Evolutionary conservation across 257 asterid genomes (phyloP), one percentile per base, ranked within the genome.

Genomic region (Solanum sitiens): DNA sequence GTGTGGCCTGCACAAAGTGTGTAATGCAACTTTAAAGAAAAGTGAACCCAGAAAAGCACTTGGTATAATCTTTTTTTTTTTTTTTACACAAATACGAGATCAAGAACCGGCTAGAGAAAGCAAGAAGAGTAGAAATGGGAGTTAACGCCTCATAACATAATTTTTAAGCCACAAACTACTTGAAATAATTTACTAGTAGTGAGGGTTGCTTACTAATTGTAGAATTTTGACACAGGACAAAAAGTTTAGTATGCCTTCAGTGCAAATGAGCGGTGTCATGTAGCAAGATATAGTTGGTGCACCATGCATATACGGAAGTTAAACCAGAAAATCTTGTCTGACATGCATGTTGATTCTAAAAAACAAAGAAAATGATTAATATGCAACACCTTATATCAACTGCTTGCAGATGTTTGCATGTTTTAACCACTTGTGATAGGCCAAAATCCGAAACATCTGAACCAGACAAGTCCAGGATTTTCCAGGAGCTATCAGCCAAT

Each of bases 391-490:
- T 95, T 87, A 97, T 93, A 90, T 95, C 99, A 59, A 95, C 92
- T 56, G 96, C 98, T 91, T 90, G 92, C 40, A 97, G 87, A 88
- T 93, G 89, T 39, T 47, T 91, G 93, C 98, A 93, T 73, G 87
- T 91, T 89, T 90, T 83, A 25, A 91, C 93, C 23, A 93, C 90
- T 47, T 92, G 94, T 37, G 89, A 90, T 83, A 97, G 92, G 76
- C 98, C 98, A 47, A 88, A 63, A 94, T 95, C 99, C 47, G 99
- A 93, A 70, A 97, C 92, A 85, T 93, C 93, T 2, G 99, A 95
- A 45, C 94, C 96, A 74, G 98, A 97, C 67, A 95, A 30, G 91
- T 97, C 99, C 39, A 97, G 92, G 42, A 89, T 91, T 88, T 95
- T 93, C 98, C 96, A 97, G 7, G 98, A 95, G 89, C 92, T 91